Base-by-base conservation (phyloP, 2,329 filamentous ascomycete species). In the Sordariomycetes sp. region DNA sequence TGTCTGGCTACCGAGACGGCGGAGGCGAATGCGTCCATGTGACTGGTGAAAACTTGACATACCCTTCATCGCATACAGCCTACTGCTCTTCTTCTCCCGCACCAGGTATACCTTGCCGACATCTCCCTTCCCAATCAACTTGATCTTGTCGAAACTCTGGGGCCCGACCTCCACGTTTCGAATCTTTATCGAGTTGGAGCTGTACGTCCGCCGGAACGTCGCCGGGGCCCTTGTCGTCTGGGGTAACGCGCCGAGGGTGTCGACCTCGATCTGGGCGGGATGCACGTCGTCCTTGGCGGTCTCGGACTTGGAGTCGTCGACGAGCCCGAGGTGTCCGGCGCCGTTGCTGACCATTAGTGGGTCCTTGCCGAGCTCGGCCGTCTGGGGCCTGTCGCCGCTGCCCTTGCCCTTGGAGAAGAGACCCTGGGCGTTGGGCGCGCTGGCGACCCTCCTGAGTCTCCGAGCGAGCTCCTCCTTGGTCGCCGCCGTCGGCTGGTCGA, bases 51-150 rank as follows among this genome's bases (percentile, higher is more conserved):
- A 32, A 57, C 70, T 32, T n/a, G 39, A 13, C 78, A 64, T 70
- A 96, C 92, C 92, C 75, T 99, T 99, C 94, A 99, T 99, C 57
- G 94, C 94, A 73, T 97, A 99, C 55, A 99, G 74, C 63, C 94
- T 82, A 64, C 85, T 86, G 66, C 91, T 96, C 81, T 97, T 97
- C 82, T 99, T 99, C 73, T 99, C 94, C 63, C 90, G 82, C 55
- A 99, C 94, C 63, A 99, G 76, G 69, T 99, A 99, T 1, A 99
- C 94, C 75, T 99, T 99, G 61, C 94, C 94, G 25, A 99, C 94
- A 71, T 99, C 94, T 59, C 94, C 94, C 75, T 99, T 99, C 58
- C 94, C 94, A 67, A 99, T 96, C 72, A 99, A 80, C 72, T 99
- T 99, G 72, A 99, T 96, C 81, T 99, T 99, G 78, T 99, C 94